Base-by-base conservation (phyloP, 768 basidiomycete species). In the Clitopilus passeckerianus region DNA sequence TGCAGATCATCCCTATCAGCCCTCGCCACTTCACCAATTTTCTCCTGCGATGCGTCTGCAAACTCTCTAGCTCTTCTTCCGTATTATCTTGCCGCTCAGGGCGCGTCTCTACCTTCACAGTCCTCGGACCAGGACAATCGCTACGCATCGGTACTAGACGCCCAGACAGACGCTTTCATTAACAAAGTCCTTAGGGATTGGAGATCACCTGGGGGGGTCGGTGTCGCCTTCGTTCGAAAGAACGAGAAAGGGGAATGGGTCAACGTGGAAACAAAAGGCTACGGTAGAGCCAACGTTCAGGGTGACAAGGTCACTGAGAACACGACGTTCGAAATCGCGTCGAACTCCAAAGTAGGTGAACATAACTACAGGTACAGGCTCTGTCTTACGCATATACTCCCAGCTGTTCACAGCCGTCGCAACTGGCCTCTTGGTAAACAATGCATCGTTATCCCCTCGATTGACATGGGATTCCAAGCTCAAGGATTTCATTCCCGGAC, bases 381-480 rank as follows among this genome's bases (percentile, higher is more conserved):
- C 53, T 16, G 10, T 7, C 16, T 15, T 24, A 24, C 18, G 10
- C 53, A 22, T 23, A 5, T 34, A n/a, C 16, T 44, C 33, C 6
- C 34, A 72, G 68, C 59, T 69, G 14, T 70, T 69, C 43, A 61
- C 61, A 24, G 59, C 64, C 4, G 15, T 70, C 6, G 61, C 66
- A 8, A 64, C 66, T 3, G 65, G 70, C 24, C 62, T 71, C n/a
- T 58, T 70, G 44, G 66, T 70, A 54, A 63, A 66, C 6, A 68
- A 71, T 59, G 64, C 64, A 23, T 64, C 63, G 9, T 59, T 68
- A 1, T 57, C 64, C 12, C 71, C 69, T 22, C 67, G 63, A 1
- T 61, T 70, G 35, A 57, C 61, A 4, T 70, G 69, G 68, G 59
- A 59, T 20, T 67, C 67, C 0, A 68, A 67, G 52, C 63, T 72